Percentiles rank a stretch among this genome's conserved stretches.
phyloP scores from a whole-genome alignment of 352 stramenopile species.

The Pythium dissimile region DNA sequence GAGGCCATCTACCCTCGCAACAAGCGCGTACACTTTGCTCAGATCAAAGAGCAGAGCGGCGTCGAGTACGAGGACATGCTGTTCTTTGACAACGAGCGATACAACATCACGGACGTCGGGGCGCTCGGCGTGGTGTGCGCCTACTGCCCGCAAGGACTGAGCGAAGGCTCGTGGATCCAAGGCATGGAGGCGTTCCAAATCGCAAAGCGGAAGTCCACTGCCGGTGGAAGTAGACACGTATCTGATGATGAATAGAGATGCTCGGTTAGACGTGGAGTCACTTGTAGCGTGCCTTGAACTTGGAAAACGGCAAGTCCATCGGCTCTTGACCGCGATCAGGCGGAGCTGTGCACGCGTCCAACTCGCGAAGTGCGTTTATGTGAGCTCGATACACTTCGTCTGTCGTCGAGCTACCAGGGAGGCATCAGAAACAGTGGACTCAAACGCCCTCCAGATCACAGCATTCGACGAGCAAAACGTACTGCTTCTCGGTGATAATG shows the following conservation, averaged over 20 bases:
- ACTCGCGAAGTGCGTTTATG: not conserved
- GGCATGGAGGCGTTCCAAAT: constrained; percentile 70
- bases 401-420: constrained; percentile 1
- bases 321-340: not conserved
- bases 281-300: constrained; percentile 11
- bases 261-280: too few relatives aligned
- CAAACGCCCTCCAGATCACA: not conserved
- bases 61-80: constrained; percentile 94
- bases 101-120: constrained; percentile 73
- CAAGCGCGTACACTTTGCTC: constrained; percentile 91
- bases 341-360: not conserved
- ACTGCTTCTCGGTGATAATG: not conserved
- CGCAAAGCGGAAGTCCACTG: constrained; percentile 29
- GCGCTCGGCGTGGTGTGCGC: constrained; percentile 68
- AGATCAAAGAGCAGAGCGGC: constrained; percentile 85
- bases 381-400: constrained; percentile 3
- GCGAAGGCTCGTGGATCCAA: constrained; percentile 53
- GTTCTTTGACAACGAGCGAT: constrained; percentile 94
- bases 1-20: constrained; percentile 83
- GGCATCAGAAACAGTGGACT: not conserved
- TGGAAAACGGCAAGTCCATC: not conserved
- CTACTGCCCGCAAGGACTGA: constrained; percentile 80
- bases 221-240: not conserved
- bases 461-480: not conserved
- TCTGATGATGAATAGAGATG: not conserved